phyloP scores from a whole-genome alignment of 495 filamentous ascomycete genomes.

The Podospora anserina region DNA sequence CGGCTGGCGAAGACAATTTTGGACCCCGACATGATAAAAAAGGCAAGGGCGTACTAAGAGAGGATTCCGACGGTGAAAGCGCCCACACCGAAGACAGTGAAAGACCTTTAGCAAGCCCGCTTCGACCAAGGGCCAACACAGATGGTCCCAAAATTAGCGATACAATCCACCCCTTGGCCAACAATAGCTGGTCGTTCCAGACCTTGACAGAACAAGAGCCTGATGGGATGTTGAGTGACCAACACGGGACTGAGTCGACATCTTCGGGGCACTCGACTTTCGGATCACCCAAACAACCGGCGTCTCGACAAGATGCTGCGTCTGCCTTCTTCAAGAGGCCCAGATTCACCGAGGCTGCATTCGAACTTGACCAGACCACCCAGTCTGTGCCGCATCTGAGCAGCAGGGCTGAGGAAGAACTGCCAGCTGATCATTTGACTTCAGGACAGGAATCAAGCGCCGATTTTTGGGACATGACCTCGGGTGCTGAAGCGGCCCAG shows the following conservation, averaged over 20 bases:
- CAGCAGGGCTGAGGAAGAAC: not conserved
- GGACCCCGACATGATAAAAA: not conserved
- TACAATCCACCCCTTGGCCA: slow-evolving; percentile 41
- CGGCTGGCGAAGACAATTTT: not conserved
- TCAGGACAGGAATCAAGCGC: not conserved
- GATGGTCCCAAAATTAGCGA: slow-evolving; percentile 43
- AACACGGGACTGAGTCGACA: not conserved
- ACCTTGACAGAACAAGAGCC: slow-evolving; percentile 22
- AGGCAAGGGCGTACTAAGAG: slow-evolving; percentile 16
- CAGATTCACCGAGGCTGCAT: not conserved
- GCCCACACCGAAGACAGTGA: slow-evolving; percentile 12
- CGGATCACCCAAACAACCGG: not conserved
- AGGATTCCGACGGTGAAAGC: slow-evolving; percentile 7
- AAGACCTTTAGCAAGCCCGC: slow-evolving; percentile 8
- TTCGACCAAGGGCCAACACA: slow-evolving; percentile 41
- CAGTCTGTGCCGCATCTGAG: not conserved
- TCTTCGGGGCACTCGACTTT: not conserved
- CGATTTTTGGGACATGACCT: not conserved
- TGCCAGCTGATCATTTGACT: not conserved
- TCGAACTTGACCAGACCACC: not conserved
- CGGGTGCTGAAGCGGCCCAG: not conserved
- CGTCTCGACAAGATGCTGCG: not conserved
- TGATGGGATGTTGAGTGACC: not conserved
- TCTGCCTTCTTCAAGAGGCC: not conserved
- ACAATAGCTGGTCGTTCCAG: slow-evolving; percentile 51